Base-by-base conservation (phyloP, 768 basidiomycete species). In the Russula dissimulans region DNA sequence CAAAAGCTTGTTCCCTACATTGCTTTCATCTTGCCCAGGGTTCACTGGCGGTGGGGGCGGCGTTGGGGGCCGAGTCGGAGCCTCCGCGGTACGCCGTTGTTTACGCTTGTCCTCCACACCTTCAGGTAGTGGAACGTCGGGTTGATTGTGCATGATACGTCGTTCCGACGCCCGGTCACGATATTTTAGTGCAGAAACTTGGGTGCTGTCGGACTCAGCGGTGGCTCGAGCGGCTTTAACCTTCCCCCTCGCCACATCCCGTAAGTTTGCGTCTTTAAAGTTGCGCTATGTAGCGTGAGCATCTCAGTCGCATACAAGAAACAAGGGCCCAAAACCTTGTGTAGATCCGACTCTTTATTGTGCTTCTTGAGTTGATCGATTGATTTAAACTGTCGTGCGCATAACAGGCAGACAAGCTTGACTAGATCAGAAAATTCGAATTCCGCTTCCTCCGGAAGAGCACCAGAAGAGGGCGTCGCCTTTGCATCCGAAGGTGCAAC, bases 91-190 rank as follows among this genome's bases (percentile, higher is more conserved):
- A 39, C 76, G 69, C 43, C 75, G 76, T 59, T 78, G 77, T 69
- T 81, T 82, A 51, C 65, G 65, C 44, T 72, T 66, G 14, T 65
- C 56, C 44, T 78, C 78, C 42, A 73, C 69, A 11, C 82, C 82
- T 51, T 75, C 77, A 5, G 84, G 82, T 0, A 84, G 65, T 8
- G 94, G 95, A 2, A 83, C 79, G 34, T 95, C 91, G 0, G 95
- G 92, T 67, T 97, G 95, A 65, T 94, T 91, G 74, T 95, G 91
- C 69, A 93, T 83, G 51, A 84, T 82, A 18, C 97, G 82, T 14
- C 97, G 85, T 70, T 97, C 95, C 0, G 87, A 88, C 1, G 97
- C 97, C 29, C 97, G 86, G 71, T 99, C 97, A 41, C 95, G 86
- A 73, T 99, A 98, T 70, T 92, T 93, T 2, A 91, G 86, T 63